Conservation (phyloP, 345 rosid species). For the Gossypium anomalum region DNA sequence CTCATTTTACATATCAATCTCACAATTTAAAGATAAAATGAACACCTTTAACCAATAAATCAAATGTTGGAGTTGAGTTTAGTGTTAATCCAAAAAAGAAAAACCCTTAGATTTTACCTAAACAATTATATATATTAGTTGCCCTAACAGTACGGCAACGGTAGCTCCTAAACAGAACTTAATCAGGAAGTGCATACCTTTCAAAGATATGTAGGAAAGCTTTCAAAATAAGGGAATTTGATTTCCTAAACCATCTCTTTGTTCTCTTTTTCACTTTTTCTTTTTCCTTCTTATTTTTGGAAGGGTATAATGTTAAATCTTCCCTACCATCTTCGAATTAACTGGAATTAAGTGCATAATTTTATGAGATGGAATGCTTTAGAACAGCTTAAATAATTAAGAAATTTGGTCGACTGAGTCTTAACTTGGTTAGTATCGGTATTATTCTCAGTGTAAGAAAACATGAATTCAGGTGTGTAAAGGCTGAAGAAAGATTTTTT, state of each 20-base stretch:
- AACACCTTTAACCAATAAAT: too few species aligned
- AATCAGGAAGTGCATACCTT: not conserved
- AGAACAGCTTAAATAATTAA: not conserved
- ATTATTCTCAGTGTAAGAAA: too few species aligned
- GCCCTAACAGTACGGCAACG: not conserved
- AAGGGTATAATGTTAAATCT: not conserved
- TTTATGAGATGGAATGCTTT: not conserved
- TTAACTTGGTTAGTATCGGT: rapidly evolving
- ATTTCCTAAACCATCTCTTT: not conserved
- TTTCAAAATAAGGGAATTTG: not conserved
- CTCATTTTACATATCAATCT: too few species aligned
- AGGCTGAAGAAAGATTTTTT: too few species aligned
- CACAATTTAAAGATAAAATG: too few species aligned
- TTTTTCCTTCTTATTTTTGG: not conserved
- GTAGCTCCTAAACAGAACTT: not conserved
- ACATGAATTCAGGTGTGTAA: too few species aligned
- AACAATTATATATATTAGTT: not conserved
- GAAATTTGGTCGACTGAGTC: not conserved
- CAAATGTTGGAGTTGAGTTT: too few species aligned
- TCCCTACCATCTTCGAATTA: not conserved
- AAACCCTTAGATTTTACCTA: too few species aligned
- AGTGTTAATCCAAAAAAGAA: too few species aligned
- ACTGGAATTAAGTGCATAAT: not conserved
- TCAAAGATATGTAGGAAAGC: slow-evolving; percentile 4
- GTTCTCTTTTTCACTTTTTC: not conserved